phyloP scores from a whole-genome alignment of 192 early-diverging fungal genomes.

The Podila clonocystis region DNA sequence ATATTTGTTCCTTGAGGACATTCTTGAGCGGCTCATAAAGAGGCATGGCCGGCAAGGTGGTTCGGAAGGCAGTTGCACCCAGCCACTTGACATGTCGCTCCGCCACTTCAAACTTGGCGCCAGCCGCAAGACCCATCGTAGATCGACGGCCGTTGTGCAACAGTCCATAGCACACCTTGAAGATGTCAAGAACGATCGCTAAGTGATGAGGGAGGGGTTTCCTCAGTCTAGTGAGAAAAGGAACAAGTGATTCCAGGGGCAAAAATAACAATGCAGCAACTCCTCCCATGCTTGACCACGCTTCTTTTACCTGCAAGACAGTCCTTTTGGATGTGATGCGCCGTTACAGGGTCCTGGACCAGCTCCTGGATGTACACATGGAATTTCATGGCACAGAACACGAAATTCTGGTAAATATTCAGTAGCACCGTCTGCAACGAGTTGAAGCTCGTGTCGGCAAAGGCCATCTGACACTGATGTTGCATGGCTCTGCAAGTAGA shows the following conservation, averaged over 20 bases:
- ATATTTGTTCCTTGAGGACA: conserved; percentile 12
- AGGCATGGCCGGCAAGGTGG: conserved; percentile 7
- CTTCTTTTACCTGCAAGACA: background rate
- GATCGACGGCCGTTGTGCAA: conserved; percentile 34
- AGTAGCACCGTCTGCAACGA: conserved; percentile 66
- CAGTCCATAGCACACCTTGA: conserved; percentile 20
- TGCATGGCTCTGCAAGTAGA: conserved; percentile 60
- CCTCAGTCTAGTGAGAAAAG: too few species aligned
- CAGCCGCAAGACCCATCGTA: conserved; percentile 9
- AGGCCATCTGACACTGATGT: conserved; percentile 69
- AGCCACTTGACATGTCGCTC: conserved; percentile 47
- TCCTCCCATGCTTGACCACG: background rate
- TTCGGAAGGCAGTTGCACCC: conserved; percentile 28
- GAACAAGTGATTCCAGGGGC: too few species aligned
- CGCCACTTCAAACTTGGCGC: conserved; percentile 7
- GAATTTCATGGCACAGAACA: conserved; percentile 78
- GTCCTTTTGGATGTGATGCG: conserved; percentile 10
- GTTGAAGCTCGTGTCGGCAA: conserved; percentile 72
- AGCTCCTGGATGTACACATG: conserved; percentile 43
- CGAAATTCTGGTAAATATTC: conserved; percentile 84
- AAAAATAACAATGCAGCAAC: too few species aligned
- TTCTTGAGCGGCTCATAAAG: conserved; percentile 12
- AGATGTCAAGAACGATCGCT: conserved; percentile 17
- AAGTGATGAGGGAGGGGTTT: background rate
- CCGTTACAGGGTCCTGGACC: conserved; percentile 19